A percentile compares a stretch with the other conserved stretches of the same genome.
Evolutionary conservation across 768 basidiomycete genomes (phyloP).

Genomic region (Kwoniella mangroviensis): DNA sequence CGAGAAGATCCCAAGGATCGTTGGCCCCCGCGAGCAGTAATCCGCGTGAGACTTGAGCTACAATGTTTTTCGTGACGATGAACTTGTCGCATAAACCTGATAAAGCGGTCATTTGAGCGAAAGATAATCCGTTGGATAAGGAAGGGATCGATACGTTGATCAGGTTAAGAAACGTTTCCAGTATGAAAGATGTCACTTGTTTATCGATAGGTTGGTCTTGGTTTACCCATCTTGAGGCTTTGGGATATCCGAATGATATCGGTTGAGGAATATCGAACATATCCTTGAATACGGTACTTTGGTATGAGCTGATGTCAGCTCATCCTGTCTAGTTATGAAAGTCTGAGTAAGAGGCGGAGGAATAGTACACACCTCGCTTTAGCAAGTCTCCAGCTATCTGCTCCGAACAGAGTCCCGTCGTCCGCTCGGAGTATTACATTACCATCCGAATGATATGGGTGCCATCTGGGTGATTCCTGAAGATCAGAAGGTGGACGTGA

Average conservation of each 20-base stretch:
- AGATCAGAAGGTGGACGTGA: too few relatives aligned
- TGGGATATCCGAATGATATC: too few relatives aligned
- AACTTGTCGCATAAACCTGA: background rate
- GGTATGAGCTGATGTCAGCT: background rate
- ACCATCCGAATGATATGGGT: background rate
- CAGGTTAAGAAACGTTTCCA: background rate
- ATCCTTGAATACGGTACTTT: background rate
- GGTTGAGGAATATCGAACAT: background rate
- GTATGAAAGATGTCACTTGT: background rate
- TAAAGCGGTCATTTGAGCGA: background rate
- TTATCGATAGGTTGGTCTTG: background rate
- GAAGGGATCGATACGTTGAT: background rate
- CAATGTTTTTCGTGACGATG: background rate
- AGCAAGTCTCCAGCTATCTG: background rate
- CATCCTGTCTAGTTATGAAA: too few relatives aligned
- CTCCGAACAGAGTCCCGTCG: background rate
- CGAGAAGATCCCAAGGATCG: conserved; percentile 6
- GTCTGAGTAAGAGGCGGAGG: too few relatives aligned
- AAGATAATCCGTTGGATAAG: background rate
- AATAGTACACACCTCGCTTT: background rate
- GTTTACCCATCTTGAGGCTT: too few relatives aligned
- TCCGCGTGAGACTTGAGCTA: background rate
- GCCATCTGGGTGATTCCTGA: background rate
- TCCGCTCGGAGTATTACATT: background rate
- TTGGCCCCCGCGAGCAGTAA: background rate